Base-by-base conservation (phyloP, 805 yeast species). In the Pichia gijzeniarum region DNA sequence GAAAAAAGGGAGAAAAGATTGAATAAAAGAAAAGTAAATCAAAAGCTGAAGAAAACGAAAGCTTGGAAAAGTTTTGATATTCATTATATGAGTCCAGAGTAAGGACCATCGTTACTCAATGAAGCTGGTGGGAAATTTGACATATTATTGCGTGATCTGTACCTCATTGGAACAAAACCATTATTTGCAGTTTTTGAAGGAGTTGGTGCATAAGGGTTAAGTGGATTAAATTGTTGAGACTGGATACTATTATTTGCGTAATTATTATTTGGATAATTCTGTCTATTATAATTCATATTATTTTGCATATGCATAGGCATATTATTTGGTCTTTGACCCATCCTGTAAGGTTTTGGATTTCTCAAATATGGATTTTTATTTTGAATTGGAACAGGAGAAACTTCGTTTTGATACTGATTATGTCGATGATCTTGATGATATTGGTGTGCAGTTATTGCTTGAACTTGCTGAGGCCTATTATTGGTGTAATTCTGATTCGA, bases 51-150 rank as follows among this genome's bases (percentile, higher is more conserved):
- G 13, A 30, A 14, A 6, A 31, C 27, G 16, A 35, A 19, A 28
- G 39, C 22, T 30, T 17, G 9, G 14, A 37, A 35, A 42, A 45
- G 41, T 36, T 37, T n/a, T n/a, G n/a, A n/a, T n/a, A n/a, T n/a
- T n/a, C n/a, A n/a, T 40, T 35, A 35, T 44, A 44, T 53, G 27
- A 57, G 48, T 37, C 60, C 52, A 16, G 61, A 71, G 51, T 74
- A 76, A 2, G 78, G 76, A 52, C 74, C 67, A 47, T 70, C 73
- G 36, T 59, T 56, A 4, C 42, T 7, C 8, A 38, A 37, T 6
- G 48, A 58, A 30, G 64, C 55, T n/a, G 53, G 53, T 17, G 53
- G 52, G 40, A 54, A 49, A 28, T 51, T 53, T 18, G 44, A 21
- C 10, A 43, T 40, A 3, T 40, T 52, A 63, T 47, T 53, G 52